Evolutionary conservation across 345 rosid species (phyloP).

Genomic region (Bruguiera sexangula): DNA sequence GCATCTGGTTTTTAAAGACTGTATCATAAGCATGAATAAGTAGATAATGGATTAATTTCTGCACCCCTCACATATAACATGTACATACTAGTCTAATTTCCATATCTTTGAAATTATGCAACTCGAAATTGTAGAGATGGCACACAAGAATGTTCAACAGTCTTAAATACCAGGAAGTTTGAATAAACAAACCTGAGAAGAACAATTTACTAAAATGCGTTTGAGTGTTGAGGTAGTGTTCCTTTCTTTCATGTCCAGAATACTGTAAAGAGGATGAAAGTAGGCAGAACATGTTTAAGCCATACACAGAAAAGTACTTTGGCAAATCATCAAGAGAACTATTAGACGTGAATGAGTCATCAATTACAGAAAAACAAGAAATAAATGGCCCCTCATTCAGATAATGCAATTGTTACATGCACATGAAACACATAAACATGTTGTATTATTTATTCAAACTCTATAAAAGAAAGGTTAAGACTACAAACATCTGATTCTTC

Average conservation of each 20-base stretch:
- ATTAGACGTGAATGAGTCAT: neutral
- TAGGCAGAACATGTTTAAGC: neutral
- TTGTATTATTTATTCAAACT: too few relatives aligned
- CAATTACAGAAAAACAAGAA: neutral
- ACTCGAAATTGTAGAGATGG: neutral
- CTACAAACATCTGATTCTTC: too few relatives aligned
- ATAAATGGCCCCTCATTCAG: too few relatives aligned
- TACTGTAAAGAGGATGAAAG: constrained; percentile 19
- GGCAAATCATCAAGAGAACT: neutral
- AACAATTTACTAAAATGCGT: constrained; percentile 74
- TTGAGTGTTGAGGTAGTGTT: constrained; percentile 54
- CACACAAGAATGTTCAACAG: neutral
- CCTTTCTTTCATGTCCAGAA: constrained; percentile 74
- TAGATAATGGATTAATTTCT: too few relatives aligned
- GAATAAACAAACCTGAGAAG: constrained; percentile 60
- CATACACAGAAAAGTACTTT: neutral
- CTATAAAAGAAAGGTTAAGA: too few relatives aligned
- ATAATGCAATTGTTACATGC: too few relatives aligned
- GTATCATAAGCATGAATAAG: neutral
- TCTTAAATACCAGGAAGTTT: neutral
- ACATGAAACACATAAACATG: too few relatives aligned
- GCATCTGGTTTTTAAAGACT: neutral
- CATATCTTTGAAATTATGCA: neutral
- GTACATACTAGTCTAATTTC: neutral
- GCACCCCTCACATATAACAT: neutral